These are phyloP conservation scores for Xylogone sp. DNA, from an alignment of 2,329 filamentous ascomycete species.

Conservation along the genomic window DNA sequence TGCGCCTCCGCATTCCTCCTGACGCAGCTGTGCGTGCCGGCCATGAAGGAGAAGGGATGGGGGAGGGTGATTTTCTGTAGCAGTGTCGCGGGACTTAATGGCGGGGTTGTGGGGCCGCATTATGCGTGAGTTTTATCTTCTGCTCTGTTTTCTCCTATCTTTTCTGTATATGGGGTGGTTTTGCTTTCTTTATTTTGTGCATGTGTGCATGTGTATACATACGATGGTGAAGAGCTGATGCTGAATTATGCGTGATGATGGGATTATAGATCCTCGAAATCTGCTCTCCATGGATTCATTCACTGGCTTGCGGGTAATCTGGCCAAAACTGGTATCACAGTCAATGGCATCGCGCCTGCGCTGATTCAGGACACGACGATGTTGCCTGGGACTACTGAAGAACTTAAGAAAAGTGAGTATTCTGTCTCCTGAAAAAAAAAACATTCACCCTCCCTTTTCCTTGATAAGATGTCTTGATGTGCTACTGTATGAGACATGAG, in stretches of 20 bases:
- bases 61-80: conserved; percentile 17
- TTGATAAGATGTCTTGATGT: no score
- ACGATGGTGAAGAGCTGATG: no score
- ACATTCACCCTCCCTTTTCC: no score
- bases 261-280: conserved; percentile 29
- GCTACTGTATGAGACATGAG: no score
- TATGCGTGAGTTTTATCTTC: conserved; percentile 14
- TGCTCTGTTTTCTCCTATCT: neutral
- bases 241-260: conserved; percentile 2
- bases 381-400: conserved; percentile 26
- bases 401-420: conserved; percentile 28
- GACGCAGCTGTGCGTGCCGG: conserved; percentile 19
- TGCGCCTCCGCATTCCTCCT: conserved; percentile 16
- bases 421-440: no score
- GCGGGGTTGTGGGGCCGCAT: conserved; percentile 20
- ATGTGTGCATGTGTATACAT: no score
- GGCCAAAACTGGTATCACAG: conserved; percentile 38
- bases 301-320: conserved; percentile 41
- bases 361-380: conserved; percentile 37
- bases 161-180: no score
- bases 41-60: conserved; percentile 36
- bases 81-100: conserved; percentile 17
- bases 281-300: conserved; percentile 41
- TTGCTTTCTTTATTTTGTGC: no score
- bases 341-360: conserved; percentile 40